Percentiles rank a stretch among this genome's conserved stretches.
Conservation (phyloP, 1,139 yeast genomes). For the Nakaseomyces nivariensis region DNA sequence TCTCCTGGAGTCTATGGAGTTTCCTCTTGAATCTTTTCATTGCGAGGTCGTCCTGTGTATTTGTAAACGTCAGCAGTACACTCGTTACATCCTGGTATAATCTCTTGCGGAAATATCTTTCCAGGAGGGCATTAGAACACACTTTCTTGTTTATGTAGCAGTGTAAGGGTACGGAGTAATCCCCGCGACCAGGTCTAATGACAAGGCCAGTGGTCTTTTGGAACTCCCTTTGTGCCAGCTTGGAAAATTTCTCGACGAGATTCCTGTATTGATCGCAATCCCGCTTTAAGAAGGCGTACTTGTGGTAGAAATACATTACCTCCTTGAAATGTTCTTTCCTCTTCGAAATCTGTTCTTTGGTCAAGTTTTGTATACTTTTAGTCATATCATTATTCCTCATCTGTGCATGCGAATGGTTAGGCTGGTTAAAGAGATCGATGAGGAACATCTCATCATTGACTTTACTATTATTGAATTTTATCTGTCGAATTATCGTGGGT, state of each 20-base stretch:
- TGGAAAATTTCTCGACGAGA: neutral
- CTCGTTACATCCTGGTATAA: slow-evolving; percentile 14
- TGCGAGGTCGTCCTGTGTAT: slow-evolving; percentile 8
- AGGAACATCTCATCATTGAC: slow-evolving; percentile 22
- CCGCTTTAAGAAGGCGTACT: neutral
- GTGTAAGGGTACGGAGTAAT: slow-evolving; percentile 11
- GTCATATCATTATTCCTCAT: neutral
- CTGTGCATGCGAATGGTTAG: neutral
- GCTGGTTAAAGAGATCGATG: slow-evolving; percentile 13
- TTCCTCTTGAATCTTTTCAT: slow-evolving; percentile 12
- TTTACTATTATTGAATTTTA: slow-evolving; percentile 24
- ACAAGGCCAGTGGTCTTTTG: slow-evolving; percentile 1
- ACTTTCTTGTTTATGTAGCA: neutral
- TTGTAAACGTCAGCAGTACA: slow-evolving; percentile 13
- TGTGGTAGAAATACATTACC: neutral
- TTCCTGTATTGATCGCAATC: neutral
- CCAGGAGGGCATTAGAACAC: slow-evolving; percentile 11
- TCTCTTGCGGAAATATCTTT: slow-evolving; percentile 8
- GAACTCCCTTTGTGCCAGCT: neutral
- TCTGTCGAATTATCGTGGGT: slow-evolving; percentile 10
- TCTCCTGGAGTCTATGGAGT: slow-evolving; percentile 10
- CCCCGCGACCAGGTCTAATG: neutral
- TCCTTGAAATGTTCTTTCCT: slow-evolving; percentile 1
- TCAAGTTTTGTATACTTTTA: slow-evolving; percentile 2
- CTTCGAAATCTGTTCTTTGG: slow-evolving; percentile 4